Conservation (phyloP, 192 early-diverging fungal genomes). For the Backusella luteola region DNA sequence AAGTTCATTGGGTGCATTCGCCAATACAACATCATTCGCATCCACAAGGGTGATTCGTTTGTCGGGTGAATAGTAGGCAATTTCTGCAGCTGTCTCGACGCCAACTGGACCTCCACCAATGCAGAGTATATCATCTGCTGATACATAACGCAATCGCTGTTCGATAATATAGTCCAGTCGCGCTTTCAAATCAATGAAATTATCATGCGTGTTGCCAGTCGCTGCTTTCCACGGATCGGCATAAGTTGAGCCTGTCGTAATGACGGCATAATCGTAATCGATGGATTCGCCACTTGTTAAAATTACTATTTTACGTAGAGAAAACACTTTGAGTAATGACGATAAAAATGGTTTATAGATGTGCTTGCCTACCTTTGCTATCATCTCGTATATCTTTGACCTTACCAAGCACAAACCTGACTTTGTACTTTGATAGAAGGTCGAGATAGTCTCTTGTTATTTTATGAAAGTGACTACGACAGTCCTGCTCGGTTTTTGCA, state of each 20-base stretch:
- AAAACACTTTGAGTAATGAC: neutral
- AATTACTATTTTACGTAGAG: neutral
- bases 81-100: conserved; percentile 16
- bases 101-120: conserved; percentile 19
- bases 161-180: neutral
- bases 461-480: conserved; percentile 2
- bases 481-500: neutral
- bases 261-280: conserved; percentile 3
- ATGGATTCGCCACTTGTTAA: neutral
- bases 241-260: conserved; percentile 9
- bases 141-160: neutral
- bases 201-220: neutral
- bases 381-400: conserved; percentile 11
- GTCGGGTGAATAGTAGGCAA: neutral
- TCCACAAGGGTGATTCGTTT: conserved; percentile 5
- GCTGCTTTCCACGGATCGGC: conserved; percentile 14
- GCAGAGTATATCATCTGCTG: conserved; percentile 5
- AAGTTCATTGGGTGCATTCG: neutral
- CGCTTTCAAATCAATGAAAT: neutral
- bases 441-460: neutral
- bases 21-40: neutral
- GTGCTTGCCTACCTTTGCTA: neutral
- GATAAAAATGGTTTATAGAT: neutral
- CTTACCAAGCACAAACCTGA: conserved; percentile 8
- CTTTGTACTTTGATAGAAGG: neutral